Percentiles rank a stretch among this genome's conserved stretches.
Conservation (phyloP, 805 yeast genomes). For the Yarrowia sp. region DNA sequence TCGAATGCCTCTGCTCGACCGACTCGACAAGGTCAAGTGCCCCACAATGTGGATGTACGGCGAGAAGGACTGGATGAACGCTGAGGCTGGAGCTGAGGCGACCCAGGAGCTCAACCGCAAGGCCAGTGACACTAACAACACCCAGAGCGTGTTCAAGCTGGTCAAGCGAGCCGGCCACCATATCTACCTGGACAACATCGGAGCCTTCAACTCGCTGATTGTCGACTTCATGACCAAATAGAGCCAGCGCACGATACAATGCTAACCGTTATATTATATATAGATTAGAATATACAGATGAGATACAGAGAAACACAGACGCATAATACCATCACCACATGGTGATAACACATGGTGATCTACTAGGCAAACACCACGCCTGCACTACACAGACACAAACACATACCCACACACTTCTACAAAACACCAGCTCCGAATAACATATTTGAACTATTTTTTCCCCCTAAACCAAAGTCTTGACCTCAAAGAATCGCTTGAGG, state of each 20-base stretch:
- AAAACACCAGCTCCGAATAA: no score
- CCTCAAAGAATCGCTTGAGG: constrained; percentile 93
- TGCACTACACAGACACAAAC: background rate
- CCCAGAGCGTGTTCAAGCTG: constrained; percentile 36
- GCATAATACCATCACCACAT: no score
- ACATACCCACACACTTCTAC: no score
- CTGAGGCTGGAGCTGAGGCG: constrained; percentile 42
- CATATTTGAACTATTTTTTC: background rate
- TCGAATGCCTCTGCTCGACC: constrained; percentile 59
- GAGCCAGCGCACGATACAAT: no score
- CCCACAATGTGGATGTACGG: constrained; percentile 86
- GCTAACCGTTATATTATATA: no score
- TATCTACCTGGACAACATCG: constrained; percentile 60
- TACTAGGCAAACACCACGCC: no score
- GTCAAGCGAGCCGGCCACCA: constrained; percentile 68
- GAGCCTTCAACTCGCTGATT: constrained; percentile 51
- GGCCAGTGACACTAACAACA: background rate
- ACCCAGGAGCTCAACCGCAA: constrained; percentile 31
- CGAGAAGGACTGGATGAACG: constrained; percentile 65
- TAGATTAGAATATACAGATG: no score
- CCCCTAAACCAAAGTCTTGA: constrained; percentile 73
- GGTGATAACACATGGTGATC: no score
- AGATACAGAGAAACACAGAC: no score
- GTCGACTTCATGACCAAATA: constrained; percentile 39
- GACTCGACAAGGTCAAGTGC: constrained; percentile 50